These are phyloP conservation scores for Trametes polyzona DNA, from an alignment of 1,284 basidiomycete species.

Conservation along the genomic window DNA sequence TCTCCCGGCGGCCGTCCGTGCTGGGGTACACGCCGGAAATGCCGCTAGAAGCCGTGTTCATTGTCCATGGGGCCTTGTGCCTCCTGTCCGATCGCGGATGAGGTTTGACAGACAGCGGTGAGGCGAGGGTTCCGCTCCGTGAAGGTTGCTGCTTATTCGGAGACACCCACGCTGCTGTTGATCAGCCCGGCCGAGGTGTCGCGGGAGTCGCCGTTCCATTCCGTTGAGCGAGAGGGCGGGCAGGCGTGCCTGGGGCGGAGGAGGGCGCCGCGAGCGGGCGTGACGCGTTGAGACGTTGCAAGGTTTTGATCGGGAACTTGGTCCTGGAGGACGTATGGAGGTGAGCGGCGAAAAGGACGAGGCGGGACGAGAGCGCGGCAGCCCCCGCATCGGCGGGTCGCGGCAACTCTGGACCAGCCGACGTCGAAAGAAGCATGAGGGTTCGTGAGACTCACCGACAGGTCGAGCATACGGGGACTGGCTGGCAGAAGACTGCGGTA, in stretches of 20 bases:
- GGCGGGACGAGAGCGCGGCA: slow-evolving; percentile 12
- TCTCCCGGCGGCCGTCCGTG: not conserved
- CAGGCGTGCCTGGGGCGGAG: slow-evolving; percentile 17
- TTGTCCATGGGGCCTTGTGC: not conserved
- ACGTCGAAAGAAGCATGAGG: not conserved
- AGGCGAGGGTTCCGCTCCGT: not conserved
- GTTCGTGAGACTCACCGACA: slow-evolving; percentile 66
- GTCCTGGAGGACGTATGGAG: slow-evolving; percentile 54
- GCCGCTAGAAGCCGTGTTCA: slow-evolving; percentile 5
- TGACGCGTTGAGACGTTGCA: slow-evolving; percentile 77
- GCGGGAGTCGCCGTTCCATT: slow-evolving; percentile 19
- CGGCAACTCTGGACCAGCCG: not conserved
- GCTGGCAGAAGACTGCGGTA: slow-evolving; percentile 72
- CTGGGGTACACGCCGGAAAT: not conserved
- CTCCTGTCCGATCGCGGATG: slow-evolving; percentile 2
- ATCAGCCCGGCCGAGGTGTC: slow-evolving; percentile 15
- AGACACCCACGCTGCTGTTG: not conserved
- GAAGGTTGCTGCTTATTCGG: slow-evolving; percentile 5
- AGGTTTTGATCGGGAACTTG: slow-evolving; percentile 91
- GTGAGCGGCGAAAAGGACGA: slow-evolving; percentile 6
- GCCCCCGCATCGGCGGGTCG: not conserved
- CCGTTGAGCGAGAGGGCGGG: slow-evolving; percentile 18
- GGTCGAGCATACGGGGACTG: slow-evolving; percentile 91
- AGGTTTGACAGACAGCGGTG: slow-evolving; percentile 1
- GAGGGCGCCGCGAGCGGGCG: slow-evolving; percentile 39